Evolutionary conservation across 2,329 filamentous ascomycete species (phyloP).

Genomic region (Emergomyces orientalis): DNA sequence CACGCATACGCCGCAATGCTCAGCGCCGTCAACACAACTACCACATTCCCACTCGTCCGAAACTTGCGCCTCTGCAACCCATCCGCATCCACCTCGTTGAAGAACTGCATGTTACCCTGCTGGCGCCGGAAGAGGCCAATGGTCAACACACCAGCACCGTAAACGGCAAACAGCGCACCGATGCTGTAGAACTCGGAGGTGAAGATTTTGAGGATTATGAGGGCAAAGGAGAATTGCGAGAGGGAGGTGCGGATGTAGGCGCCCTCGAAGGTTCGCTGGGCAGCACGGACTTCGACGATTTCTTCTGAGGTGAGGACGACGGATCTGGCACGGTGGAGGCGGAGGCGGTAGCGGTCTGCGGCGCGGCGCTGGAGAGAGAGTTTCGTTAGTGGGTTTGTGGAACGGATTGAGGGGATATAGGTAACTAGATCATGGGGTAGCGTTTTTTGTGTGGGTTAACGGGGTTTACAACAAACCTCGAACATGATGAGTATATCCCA

Average conservation of each 20-base stretch:
- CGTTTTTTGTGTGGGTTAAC: not conserved
- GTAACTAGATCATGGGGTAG: too few species aligned
- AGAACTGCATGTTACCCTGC: constrained; percentile 91
- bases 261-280: constrained; percentile 93
- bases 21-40: constrained; percentile 52
- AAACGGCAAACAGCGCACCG: constrained; percentile 89
- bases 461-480: constrained; percentile 7
- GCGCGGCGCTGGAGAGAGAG: constrained; percentile 47
- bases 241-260: constrained; percentile 93
- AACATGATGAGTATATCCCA: constrained; percentile 13
- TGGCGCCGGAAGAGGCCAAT: constrained; percentile 79
- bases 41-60: constrained; percentile 57
- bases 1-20: constrained; percentile 54
- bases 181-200: constrained; percentile 94
- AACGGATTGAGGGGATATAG: not conserved
- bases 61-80: constrained; percentile 54
- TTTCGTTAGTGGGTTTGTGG: not conserved
- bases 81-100: constrained; percentile 50
- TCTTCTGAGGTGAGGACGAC: constrained; percentile 74
- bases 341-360: constrained; percentile 65
- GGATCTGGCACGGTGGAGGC: constrained; percentile 72
- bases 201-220: constrained; percentile 94
- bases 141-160: constrained; percentile 73
- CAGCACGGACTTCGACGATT: constrained; percentile 87
- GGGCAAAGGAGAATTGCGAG: constrained; percentile 87